Evolutionary conservation across 805 yeast species (phyloP).

Genomic region (Candida ulmi): DNA sequence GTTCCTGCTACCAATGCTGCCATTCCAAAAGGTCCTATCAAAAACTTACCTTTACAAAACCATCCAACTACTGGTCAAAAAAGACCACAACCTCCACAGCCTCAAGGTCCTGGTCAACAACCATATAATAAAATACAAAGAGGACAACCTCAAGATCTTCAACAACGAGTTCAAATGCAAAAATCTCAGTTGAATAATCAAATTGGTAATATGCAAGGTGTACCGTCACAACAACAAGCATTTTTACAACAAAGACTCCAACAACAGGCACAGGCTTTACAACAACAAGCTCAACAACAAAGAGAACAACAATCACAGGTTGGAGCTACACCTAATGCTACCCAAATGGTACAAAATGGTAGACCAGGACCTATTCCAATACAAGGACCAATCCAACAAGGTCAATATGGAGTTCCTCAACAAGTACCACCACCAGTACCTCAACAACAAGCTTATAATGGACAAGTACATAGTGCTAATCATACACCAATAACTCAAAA

Average conservation of each 20-base stretch:
- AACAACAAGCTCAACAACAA: slow-evolving; percentile 23
- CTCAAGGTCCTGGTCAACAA: slow-evolving; percentile 11
- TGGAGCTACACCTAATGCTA: not conserved
- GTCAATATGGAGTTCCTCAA: not conserved
- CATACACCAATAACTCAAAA: too few species aligned
- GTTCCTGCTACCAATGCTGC: too few species aligned
- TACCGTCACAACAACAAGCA: slow-evolving; percentile 14
- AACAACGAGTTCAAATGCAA: slow-evolving; percentile 20
- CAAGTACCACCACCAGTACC: not conserved
- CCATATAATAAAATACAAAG: slow-evolving; percentile 19
- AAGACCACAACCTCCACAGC: slow-evolving; percentile 13
- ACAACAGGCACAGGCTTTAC: slow-evolving; percentile 7
- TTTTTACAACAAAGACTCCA: slow-evolving; percentile 8
- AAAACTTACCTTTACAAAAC: too few species aligned
- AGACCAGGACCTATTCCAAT: not conserved
- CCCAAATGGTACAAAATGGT: not conserved
- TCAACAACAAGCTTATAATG: not conserved
- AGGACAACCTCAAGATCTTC: slow-evolving; percentile 17
- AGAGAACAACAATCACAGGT: slow-evolving; percentile 6
- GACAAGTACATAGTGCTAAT: slow-evolving; percentile 1
- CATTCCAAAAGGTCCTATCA: too few species aligned
- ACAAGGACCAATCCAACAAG: not conserved
- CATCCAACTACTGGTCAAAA: not conserved
- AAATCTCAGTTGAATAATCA: slow-evolving; percentile 18
- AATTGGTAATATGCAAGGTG: slow-evolving; percentile 1